These are phyloP conservation scores for Hymenoscyphus infarciens DNA, from an alignment of 2,329 filamentous ascomycete species.

Conservation along the genomic window DNA sequence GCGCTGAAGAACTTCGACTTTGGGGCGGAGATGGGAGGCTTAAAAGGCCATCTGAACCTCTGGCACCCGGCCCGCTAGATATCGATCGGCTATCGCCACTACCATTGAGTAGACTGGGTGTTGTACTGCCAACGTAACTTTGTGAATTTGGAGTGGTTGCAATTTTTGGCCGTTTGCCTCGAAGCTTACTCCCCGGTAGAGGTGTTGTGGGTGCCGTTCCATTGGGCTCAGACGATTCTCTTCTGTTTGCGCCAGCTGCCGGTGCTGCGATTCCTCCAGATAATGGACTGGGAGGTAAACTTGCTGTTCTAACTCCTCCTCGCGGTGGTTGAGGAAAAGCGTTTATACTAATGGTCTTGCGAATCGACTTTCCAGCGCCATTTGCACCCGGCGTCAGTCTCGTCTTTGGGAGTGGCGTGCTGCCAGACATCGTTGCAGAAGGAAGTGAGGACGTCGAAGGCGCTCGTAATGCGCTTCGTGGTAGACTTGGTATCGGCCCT, in stretches of 20 bases:
- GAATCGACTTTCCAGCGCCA: slow-evolving; percentile 63
- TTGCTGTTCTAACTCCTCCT: slow-evolving; percentile 53
- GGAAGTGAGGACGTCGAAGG: slow-evolving; percentile 57
- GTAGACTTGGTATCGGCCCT: slow-evolving; percentile 37
- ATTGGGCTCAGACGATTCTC: slow-evolving; percentile 28
- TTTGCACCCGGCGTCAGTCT: slow-evolving; percentile 54
- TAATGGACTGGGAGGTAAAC: slow-evolving; percentile 59
- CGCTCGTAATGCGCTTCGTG: slow-evolving; percentile 55
- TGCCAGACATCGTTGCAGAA: slow-evolving; percentile 43
- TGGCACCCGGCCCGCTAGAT: slow-evolving; percentile 53
- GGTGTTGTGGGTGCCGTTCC: slow-evolving; percentile 14
- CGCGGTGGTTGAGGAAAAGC: slow-evolving; percentile 88
- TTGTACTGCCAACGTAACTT: slow-evolving; percentile 39
- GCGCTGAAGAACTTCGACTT: slow-evolving; percentile 86
- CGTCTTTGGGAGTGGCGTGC: slow-evolving; percentile 52
- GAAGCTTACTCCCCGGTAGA: slow-evolving; percentile 19
- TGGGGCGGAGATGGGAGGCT: slow-evolving; percentile 80
- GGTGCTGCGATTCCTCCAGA: slow-evolving; percentile 41
- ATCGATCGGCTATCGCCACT: slow-evolving; percentile 75
- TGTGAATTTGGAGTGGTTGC: slow-evolving; percentile 34
- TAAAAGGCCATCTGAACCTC: slow-evolving; percentile 71
- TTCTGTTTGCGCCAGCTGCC: slow-evolving; percentile 15
- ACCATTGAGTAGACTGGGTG: slow-evolving; percentile 75
- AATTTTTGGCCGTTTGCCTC: slow-evolving; percentile 31
- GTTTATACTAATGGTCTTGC: slow-evolving; percentile 90